These are phyloP conservation scores for Paramarasmius palmivorus DNA, from an alignment of 1,284 basidiomycete species.

Conservation along the genomic window DNA sequence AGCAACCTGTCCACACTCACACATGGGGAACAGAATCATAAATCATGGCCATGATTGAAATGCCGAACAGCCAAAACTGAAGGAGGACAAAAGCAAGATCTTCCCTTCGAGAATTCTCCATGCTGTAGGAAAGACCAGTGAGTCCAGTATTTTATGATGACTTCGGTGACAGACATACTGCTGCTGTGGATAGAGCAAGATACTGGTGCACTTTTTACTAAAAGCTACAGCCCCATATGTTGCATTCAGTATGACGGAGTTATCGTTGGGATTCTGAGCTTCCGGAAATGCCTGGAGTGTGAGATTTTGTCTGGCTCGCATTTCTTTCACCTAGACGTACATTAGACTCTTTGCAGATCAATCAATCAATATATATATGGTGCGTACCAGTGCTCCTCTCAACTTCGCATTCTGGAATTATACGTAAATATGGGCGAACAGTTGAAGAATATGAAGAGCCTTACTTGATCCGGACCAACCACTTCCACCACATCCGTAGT, in stretches of 20 bases:
- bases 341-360: too few species aligned
- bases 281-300: background rate
- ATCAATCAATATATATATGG: too few species aligned
- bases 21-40: slow-evolving; percentile 56
- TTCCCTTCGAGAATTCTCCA: slow-evolving; percentile 49
- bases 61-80: slow-evolving; percentile 59
- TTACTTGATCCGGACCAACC: background rate
- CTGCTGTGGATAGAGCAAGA: slow-evolving; percentile 43
- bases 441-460: background rate
- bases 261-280: background rate
- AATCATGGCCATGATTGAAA: slow-evolving; percentile 52
- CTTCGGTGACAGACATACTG: slow-evolving; percentile 32
- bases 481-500: slow-evolving; percentile 7
- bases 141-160: background rate
- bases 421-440: background rate
- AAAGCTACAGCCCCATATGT: slow-evolving; percentile 25
- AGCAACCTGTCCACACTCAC: slow-evolving; percentile 29
- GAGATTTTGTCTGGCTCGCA: background rate
- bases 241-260: background rate
- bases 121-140: slow-evolving; percentile 26
- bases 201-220: slow-evolving; percentile 39
- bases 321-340: background rate
- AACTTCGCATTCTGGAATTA: background rate
- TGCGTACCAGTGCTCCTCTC: background rate
- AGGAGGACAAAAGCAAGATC: slow-evolving; percentile 50